Evolutionary conservation across 768 basidiomycete genomes (phyloP).

Genomic region (Boletus patriciae): DNA sequence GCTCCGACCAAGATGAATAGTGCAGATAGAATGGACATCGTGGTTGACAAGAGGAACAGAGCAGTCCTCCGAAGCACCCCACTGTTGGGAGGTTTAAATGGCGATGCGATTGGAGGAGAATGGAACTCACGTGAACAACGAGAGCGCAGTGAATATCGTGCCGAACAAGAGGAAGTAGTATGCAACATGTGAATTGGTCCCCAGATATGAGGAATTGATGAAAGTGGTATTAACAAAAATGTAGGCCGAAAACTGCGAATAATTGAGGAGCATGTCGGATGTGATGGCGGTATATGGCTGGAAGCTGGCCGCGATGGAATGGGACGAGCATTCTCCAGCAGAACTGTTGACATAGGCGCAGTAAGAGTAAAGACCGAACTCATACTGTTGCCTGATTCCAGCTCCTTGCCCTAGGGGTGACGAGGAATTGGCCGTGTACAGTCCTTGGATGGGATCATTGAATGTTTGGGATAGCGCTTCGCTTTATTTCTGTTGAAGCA

Average conservation of each 20-base stretch:
- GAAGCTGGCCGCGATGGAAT: slow-evolving; percentile 57
- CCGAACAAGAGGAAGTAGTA: slow-evolving; percentile 77
- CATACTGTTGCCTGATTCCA: slow-evolving; percentile 70
- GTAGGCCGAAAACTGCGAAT: slow-evolving; percentile 51
- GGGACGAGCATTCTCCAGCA: slow-evolving; percentile 63
- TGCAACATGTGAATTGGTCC: slow-evolving; percentile 62
- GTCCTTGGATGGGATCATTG: slow-evolving; percentile 55
- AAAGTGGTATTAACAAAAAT: slow-evolving; percentile 58
- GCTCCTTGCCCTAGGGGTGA: slow-evolving; percentile 53
- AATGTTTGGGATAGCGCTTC: slow-evolving; percentile 49
- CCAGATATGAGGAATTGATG: slow-evolving; percentile 59
- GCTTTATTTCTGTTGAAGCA: slow-evolving; percentile 34
- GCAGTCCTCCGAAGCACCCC: slow-evolving; percentile 64
- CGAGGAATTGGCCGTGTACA: slow-evolving; percentile 68
- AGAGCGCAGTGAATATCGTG: slow-evolving; percentile 62
- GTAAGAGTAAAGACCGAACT: slow-evolving; percentile 80
- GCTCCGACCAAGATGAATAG: slow-evolving; percentile 67
- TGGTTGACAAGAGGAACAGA: slow-evolving; percentile 67
- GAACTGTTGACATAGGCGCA: slow-evolving; percentile 67
- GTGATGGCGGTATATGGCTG: slow-evolving; percentile 64
- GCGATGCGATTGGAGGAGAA: neutral
- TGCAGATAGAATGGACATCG: slow-evolving; percentile 59
- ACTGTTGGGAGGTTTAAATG: slow-evolving; percentile 37
- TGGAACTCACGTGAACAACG: slow-evolving; percentile 61
- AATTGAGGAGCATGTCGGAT: slow-evolving; percentile 67